Evolutionary conservation across 1,284 basidiomycete genomes (phyloP), one percentile per base, ranked within the genome.

Genomic region (Ustilago crameri): DNA sequence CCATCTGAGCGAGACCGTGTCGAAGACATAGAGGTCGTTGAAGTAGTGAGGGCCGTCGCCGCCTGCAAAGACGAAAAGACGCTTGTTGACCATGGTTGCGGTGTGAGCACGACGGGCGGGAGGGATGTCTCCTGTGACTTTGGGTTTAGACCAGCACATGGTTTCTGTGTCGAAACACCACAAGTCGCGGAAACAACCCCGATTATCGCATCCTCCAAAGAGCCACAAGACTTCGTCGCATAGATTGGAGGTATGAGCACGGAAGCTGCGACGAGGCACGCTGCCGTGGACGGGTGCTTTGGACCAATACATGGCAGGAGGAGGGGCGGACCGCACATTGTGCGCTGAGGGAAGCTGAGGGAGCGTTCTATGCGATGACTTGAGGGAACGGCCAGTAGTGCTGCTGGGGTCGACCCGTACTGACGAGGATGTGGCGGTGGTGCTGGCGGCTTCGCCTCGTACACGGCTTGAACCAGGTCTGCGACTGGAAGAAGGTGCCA

Each of bases 101-200:
- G 91, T 92, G 81, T 96, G 93, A 1, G 93, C 93, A 20, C 93
- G 89, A 44, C 91, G 90, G 0, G 92, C 91, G 7, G 71, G 66
- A 3, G 71, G 71, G 20, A 69, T 55, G 22, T 74, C 71, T 22
- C 66, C 71, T 2, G 71, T 74, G 32, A 69, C 66, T 27, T 63
- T 69, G n/a, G 71, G 70, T 47, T 65, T 73, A 24, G 89, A 88
- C 93, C 93, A 96, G 81, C 92, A 90, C 88, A 94, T 91, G 34
- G 92, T 93, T 84, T 95, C 93, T 3, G 89, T 91, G 83, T 95
- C 92, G 78, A 95, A 93, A 74, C 89, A 91, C 78, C 91, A 92
- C 1, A 94, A 87, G 51, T 93, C 91, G 66, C 87, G 88, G 84
- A 88, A 90, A 66, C 89, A 90, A 9, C 88, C 89, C 75, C 87